Base-by-base conservation (phyloP, 2,329 filamentous ascomycete genomes). In the Aspergillus aculeatinus region DNA sequence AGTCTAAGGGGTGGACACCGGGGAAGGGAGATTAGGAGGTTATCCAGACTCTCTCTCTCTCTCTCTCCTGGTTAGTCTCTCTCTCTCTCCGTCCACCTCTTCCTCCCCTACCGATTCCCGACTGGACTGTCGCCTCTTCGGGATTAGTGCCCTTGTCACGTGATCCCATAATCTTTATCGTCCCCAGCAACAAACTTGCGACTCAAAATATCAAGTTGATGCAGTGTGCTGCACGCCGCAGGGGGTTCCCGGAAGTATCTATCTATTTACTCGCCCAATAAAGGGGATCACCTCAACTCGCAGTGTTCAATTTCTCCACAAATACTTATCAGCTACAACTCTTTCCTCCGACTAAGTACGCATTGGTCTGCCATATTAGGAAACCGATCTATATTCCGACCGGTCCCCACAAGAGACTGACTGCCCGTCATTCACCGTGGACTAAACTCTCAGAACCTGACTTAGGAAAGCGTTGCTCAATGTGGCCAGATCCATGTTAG, bases 1-100 rank as follows among this genome's bases (percentile, higher is more conserved):
- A 59, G 58, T 52, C 25, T 61, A 59, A 57, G 51, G 57, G 62
- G 59, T 58, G 55, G 57, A 54, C 55, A 56, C 57, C 44, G 60
- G 50, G 51, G 51, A 59, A 61, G 60, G 53, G 58, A 57, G 62
- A 65, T 62, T 52, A 65, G 65, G 66, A 68, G 65, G 65, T 62
- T 64, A 67, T 68, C 67, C 63, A 59, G 63, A 65, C 59, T 21
- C 21, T 21, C 21, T 21, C 21, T 21, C 21, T 21, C 33, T 35
- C 33, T 35, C 33, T 19, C 16, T 42, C 39, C 23, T 23, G 23
- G 23, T 42, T 3, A 6, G 4, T 42, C 16, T 44, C 39, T 19
- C 39, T 19, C 39, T 4, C 33, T 35, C 33, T 16, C 11, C 14
- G 11, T 16, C 33, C 11, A 4, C 4, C 33, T 35, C 55, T 51